phyloP scores from a whole-genome alignment of 768 basidiomycete genomes.

The Hortiboletus campestris region DNA sequence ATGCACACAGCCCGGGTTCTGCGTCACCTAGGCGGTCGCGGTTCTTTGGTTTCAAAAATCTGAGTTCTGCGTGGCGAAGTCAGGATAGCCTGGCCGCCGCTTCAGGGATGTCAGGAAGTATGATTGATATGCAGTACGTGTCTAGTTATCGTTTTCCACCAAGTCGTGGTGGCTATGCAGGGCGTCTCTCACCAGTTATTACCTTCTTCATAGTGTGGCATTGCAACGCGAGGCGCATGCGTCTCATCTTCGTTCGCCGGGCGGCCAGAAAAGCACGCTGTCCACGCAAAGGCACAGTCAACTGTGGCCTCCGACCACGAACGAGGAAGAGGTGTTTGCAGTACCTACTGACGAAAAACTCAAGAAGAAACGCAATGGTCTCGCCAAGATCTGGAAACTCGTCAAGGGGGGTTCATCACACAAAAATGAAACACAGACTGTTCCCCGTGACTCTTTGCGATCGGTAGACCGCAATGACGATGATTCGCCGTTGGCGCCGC shows the following conservation, averaged over 20 bases:
- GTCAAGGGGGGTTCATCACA: slow-evolving; percentile 60
- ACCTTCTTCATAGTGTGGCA: slow-evolving; percentile 53
- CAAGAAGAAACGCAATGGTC: slow-evolving; percentile 77
- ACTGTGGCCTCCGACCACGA: slow-evolving; percentile 47
- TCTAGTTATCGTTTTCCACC: slow-evolving; percentile 5
- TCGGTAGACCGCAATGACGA: slow-evolving; percentile 50
- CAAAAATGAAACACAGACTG: slow-evolving; percentile 30
- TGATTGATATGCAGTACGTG: slow-evolving; percentile 91
- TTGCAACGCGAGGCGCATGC: slow-evolving; percentile 62
- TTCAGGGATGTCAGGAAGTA: slow-evolving; percentile 83
- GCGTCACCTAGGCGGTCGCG: slow-evolving; percentile 64
- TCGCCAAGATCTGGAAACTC: slow-evolving; percentile 79
- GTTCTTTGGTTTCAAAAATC: slow-evolving; percentile 76
- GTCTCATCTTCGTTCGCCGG: slow-evolving; percentile 30
- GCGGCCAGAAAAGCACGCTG: slow-evolving; percentile 34
- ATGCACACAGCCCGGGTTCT: slow-evolving; percentile 72
- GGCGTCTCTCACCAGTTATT: slow-evolving; percentile 6
- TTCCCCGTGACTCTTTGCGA: slow-evolving; percentile 38
- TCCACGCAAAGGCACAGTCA: slow-evolving; percentile 47
- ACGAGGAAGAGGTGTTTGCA: slow-evolving; percentile 25
- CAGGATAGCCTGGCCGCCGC: slow-evolving; percentile 79
- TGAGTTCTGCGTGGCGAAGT: slow-evolving; percentile 71
- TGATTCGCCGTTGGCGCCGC: slow-evolving; percentile 79
- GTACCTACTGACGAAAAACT: slow-evolving; percentile 42
- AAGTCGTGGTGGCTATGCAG: neutral